These are phyloP conservation scores for Lyophyllum shimeji DNA, from an alignment of 768 basidiomycete species.

Conservation along the genomic window DNA sequence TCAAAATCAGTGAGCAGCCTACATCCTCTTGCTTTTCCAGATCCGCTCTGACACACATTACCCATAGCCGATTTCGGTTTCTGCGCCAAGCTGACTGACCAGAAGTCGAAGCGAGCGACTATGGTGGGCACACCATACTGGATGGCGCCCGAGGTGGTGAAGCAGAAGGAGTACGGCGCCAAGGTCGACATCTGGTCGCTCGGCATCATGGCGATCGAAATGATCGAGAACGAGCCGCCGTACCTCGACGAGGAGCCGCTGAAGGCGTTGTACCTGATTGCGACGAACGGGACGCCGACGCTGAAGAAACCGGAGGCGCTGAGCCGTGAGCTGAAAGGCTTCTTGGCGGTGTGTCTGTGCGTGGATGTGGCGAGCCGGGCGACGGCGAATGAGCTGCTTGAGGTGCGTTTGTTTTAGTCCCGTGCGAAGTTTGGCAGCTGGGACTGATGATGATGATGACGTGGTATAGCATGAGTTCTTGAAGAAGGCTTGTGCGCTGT, in stretches of 20 bases:
- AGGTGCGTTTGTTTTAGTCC: constrained; percentile 51
- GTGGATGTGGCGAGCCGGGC: constrained; percentile 95
- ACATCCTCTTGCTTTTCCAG: neutral
- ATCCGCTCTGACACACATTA: constrained; percentile 1
- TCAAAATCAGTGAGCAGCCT: constrained; percentile 88
- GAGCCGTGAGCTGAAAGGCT: constrained; percentile 91
- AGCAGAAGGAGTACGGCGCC: constrained; percentile 95
- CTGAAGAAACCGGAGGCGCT: constrained; percentile 93
- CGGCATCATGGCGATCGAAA: constrained; percentile 98
- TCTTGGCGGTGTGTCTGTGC: constrained; percentile 96
- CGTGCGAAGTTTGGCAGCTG: neutral
- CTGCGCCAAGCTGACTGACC: constrained; percentile 93
- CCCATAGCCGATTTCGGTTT: constrained; percentile 90
- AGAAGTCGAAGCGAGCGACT: constrained; percentile 96
- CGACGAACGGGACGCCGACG: constrained; percentile 98
- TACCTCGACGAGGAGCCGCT: constrained; percentile 95
- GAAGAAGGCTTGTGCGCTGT: constrained; percentile 80
- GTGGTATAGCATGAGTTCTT: constrained; percentile 85
- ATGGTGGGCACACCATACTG: constrained; percentile 98
- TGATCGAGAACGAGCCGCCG: constrained; percentile 98
- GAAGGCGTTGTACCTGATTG: constrained; percentile 92
- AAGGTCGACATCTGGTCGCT: constrained; percentile 98
- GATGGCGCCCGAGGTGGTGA: constrained; percentile 99
- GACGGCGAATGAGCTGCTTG: constrained; percentile 81
- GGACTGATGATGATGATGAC: constrained; percentile 8